Evolutionary conservation across 1,284 basidiomycete species (phyloP), one percentile per base, ranked within the genome.

Genomic region (Omphalotus olearius): DNA sequence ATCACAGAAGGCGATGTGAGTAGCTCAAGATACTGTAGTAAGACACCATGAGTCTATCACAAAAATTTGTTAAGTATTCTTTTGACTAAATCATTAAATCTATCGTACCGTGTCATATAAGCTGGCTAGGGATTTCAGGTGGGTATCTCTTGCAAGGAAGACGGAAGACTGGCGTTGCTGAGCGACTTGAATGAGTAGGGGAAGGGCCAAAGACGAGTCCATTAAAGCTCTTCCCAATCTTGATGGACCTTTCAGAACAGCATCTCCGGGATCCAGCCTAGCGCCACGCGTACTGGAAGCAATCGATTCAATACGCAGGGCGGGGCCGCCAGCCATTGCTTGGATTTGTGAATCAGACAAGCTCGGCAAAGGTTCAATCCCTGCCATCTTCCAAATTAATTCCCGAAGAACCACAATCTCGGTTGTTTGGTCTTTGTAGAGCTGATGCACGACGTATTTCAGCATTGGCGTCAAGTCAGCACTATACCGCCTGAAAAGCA

Each of bases 331-430:
- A 2, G 91, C 89, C 79, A 97, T 93, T 1, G 92, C 91, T 30
- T 79, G 69, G 44, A 99, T 83, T 66, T 99, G 95, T 0, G 84
- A 76, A 57, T 97, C 91, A 1, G 93, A 91, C 41, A 98, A 74
- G 65, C 85, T 92, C 1, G 91, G 90, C 45, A 98, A 73, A 9
- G 92, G 91, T 62, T 98, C 90, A 56, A 98, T 92, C 4, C 91
- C 94, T 3, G 92, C 88, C 93, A 98, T 98, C 65, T 94, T 92
- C 75, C 85, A 89, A 52, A 99, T 91, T 48, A 99, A 73, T 64
- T 98, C 94, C 41, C 91, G 84, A 18, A 99, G 74, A 33, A 99
- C 90, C 30, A 96, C 80, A 42, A 99, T 83, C 62, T 98, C 97
- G 16, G 91, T 89, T 1, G 89, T 83, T 64, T 93, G 87, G 23